Evolutionary conservation across 2,329 filamentous ascomycete genomes (phyloP), one percentile per base, ranked within the genome.

Genomic region (Proliferodiscus dingleyae): DNA sequence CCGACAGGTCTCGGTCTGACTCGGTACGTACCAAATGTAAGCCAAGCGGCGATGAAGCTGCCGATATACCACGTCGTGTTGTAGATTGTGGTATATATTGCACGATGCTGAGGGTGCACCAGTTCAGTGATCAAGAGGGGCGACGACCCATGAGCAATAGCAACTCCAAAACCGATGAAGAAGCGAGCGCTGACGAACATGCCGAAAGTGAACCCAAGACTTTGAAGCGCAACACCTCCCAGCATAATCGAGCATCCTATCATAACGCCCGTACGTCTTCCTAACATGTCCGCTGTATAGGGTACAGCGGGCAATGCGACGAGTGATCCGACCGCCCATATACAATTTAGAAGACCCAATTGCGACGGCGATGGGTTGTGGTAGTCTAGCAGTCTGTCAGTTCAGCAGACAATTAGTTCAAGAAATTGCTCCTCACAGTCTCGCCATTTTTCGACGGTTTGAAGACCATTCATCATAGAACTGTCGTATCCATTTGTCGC

Each of bases 311-410:
- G 68, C 18, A 74, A 60, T 39, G 70, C 69, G 15, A 65, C 62
- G 26, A 74, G 58, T 11, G 66, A 69, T 39, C 72, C 72, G 22
- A 74, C 63, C 22, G 68, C 67, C 66, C 71, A 69, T 57, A 71
- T 71, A 42, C 64, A 65, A 36, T 66, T 65, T 34, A 72, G 59
- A 30, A 72, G 60, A 46, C 70, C 69, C 18, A 71, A 64, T 42
- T 49, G 46, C 16, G 46, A 49, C n/a, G 46, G 46, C n/a, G 46
- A 45, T 4, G 46, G 46, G 4, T 4, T 22, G 26, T 49, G 22
- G 32, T 49, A 49, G 36, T 49, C 46, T 49, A 28, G 22, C n/a
- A 5, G 13, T 21, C 18, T 15, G 18, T 44, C 29, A 44, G 38
- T 21, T 10, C 22, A 36, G 28, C 15, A 19, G 21, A 37, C 15